Base-by-base conservation (phyloP, 2,329 filamentous ascomycete species). In the Cyanodermella asteris region DNA sequence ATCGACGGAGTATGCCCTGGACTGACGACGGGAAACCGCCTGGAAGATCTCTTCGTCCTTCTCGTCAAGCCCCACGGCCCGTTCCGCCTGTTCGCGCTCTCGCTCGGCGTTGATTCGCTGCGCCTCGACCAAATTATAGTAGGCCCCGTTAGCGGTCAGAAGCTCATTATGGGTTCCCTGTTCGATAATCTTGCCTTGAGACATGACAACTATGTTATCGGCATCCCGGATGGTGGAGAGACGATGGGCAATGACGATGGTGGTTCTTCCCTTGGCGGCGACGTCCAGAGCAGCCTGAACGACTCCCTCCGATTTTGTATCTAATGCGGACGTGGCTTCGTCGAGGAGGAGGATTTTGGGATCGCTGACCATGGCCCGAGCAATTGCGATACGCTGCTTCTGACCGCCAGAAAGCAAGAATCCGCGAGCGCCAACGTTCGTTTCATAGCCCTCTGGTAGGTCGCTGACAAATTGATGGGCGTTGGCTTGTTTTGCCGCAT, bases 351-450 rank as follows among this genome's bases (percentile, higher is more conserved):
- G 59, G 39, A 97, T 71, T 53, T 82, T 90, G 1, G 84, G 84
- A 38, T 93, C 76, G 11, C 75, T 84, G 16, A 93, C 78, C 28
- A 93, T 66, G 19, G 82, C 82, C 40, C 81, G 64, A 6, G 84
- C 81, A 47, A 94, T 93, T 8, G 84, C 82, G 41, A 94, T 90
- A 38, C 87, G 77, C 50, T 94, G 87, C 48, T 93, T 91, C 50
- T 97, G 87, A 18, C 87, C 87, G 45, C 87, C 87, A 28, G 78
- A 91, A 6, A 97, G 60, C 26, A 93, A 53, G 44, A 91, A 91
- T 7, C 87, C 87, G 33, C 82, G 72, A 47, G 94, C 81, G 28
- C 87, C 87, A n/a, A 94, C 84, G 35, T 90, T 72, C 0, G 87
- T 94, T 35, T 91, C 66, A 39, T 94, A 94, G 2, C 76, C 75